Evolutionary conservation across 2,329 filamentous ascomycete species (phyloP).

Genomic region (Dactylonectria macrodidyma): DNA sequence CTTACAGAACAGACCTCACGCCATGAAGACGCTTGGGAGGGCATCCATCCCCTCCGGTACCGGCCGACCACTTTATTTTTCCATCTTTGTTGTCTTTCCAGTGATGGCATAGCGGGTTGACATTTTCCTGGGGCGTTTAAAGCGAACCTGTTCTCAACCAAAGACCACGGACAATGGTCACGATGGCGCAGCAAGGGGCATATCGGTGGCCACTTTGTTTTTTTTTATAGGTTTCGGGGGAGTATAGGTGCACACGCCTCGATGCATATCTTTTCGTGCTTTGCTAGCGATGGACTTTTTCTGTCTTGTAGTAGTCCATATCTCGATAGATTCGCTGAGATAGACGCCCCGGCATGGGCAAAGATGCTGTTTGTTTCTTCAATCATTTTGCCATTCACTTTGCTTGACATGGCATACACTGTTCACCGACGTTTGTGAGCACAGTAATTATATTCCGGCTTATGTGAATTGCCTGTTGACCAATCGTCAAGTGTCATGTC

Average conservation of each 20-base stretch:
- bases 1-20: slow-evolving; percentile 7
- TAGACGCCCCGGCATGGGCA: slow-evolving; percentile 26
- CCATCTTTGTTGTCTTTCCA: slow-evolving; percentile 32
- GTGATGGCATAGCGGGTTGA: slow-evolving; percentile 44
- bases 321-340: slow-evolving; percentile 25
- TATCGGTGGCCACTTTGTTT: slow-evolving; percentile 29
- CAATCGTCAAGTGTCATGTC: not conserved
- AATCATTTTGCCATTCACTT: not conserved
- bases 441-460: not conserved
- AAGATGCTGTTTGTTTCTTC: not conserved
- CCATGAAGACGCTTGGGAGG: not conserved
- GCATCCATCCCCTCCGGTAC: not conserved
- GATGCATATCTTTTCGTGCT: slow-evolving; percentile 31
- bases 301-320: slow-evolving; percentile 10
- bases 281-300: slow-evolving; percentile 31
- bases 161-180: slow-evolving; percentile 35
- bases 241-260: slow-evolving; percentile 36
- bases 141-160: slow-evolving; percentile 33
- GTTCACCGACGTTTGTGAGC: not conserved
- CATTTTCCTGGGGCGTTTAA: slow-evolving; percentile 43
- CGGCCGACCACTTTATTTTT: not conserved
- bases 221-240: slow-evolving; percentile 39
- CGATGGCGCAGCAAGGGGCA: slow-evolving; percentile 27
- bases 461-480: not conserved
- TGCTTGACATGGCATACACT: not conserved